phyloP scores from a whole-genome alignment of 148 eudicot species.

The Mesembryanthemum crystallinum region DNA sequence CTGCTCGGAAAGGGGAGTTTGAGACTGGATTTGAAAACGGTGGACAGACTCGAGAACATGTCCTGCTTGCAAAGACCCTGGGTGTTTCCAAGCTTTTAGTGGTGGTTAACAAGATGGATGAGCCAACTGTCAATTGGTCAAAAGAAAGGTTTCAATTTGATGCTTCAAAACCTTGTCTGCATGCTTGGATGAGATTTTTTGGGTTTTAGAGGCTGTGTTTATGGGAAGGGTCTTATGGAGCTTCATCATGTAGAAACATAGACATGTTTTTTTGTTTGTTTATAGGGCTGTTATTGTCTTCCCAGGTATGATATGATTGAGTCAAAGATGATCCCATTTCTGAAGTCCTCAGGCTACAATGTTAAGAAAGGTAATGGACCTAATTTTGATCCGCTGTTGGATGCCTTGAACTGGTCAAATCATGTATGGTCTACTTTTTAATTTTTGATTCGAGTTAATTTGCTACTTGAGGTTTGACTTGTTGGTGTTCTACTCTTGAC shows the following conservation, averaged over 20 bases:
- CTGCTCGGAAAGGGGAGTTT: slow-evolving; percentile 99
- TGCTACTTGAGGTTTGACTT: not conserved
- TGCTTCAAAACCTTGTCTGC: too few relatives aligned
- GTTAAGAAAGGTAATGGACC: slow-evolving; percentile 78
- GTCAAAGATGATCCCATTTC: slow-evolving; percentile 79
- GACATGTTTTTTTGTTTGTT: not conserved
- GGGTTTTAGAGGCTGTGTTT: too few relatives aligned
- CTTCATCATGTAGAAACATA: too few relatives aligned
- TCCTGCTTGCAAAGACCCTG: slow-evolving; percentile 89
- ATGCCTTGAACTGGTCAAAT: too few relatives aligned
- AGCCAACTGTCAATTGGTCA: slow-evolving; percentile 91
- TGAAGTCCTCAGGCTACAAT: slow-evolving; percentile 78
- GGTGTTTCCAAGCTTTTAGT: slow-evolving; percentile 89
- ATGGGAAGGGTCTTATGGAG: too few relatives aligned
- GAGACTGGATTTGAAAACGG: slow-evolving; percentile 99
- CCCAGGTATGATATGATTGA: slow-evolving; percentile 83
- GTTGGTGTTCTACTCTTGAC: not conserved
- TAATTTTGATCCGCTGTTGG: not conserved
- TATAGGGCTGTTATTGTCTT: slow-evolving; percentile 6
- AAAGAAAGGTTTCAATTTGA: slow-evolving; percentile 58
- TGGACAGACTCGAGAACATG: slow-evolving; percentile 98
- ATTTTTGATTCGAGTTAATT: not conserved
- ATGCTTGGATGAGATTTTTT: too few relatives aligned
- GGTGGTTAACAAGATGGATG: slow-evolving; percentile 97
- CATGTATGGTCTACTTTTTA: not conserved